Percentiles rank a stretch among this genome's conserved stretches.
Evolutionary conservation across 306 rosid genomes (phyloP).

Genomic region (Gynostemma pentaphyllum): DNA sequence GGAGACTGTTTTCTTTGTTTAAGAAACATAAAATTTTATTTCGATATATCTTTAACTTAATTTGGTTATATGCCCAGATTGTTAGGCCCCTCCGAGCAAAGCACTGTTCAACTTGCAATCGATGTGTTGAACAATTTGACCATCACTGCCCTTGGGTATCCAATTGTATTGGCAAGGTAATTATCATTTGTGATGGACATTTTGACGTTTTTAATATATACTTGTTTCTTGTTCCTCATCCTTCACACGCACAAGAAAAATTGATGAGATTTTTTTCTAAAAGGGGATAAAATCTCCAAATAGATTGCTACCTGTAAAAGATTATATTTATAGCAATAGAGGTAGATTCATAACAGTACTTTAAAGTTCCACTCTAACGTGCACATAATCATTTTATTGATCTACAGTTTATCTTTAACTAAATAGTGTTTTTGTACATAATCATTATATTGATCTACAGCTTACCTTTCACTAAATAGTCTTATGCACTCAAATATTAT

Average conservation of each 20-base stretch:
- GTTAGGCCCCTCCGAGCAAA: slow-evolving; percentile 99
- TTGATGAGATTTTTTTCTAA: too few species aligned
- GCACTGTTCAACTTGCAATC: slow-evolving; percentile 90
- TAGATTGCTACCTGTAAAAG: not conserved
- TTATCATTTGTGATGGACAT: slow-evolving; percentile 2
- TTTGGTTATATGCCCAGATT: slow-evolving; percentile 35
- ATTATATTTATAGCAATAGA: not conserved
- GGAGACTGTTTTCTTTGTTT: slow-evolving; percentile 2
- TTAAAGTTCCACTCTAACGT: not conserved
- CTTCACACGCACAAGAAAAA: too few species aligned
- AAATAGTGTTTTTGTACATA: too few species aligned
- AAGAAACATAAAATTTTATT: not conserved
- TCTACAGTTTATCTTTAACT: too few species aligned
- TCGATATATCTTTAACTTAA: not conserved
- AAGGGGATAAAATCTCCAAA: too few species aligned
- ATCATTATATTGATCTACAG: not conserved
- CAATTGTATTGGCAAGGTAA: slow-evolving; percentile 98
- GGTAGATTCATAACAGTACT: not conserved
- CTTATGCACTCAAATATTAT: not conserved
- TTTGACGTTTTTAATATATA: too few species aligned
- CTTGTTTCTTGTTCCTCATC: too few species aligned
- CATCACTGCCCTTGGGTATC: slow-evolving; percentile 99
- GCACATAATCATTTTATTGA: too few species aligned
- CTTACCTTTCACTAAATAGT: not conserved
- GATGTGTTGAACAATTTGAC: slow-evolving; percentile 96